Conservation (phyloP, 331 rosid species). For the Saraca asoca region DNA sequence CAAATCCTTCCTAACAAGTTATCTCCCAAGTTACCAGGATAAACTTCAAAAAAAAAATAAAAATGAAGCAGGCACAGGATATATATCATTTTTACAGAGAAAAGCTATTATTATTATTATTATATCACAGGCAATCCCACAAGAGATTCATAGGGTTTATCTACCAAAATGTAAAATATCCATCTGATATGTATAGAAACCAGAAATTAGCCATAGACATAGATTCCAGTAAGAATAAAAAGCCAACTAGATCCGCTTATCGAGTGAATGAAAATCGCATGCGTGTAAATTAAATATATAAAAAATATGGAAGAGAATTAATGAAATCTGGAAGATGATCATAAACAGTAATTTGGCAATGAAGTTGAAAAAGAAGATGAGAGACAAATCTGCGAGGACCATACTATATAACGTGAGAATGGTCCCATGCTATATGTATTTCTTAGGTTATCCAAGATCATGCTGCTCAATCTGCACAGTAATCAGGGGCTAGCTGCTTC, state of each 20-base stretch:
- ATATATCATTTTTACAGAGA: no score
- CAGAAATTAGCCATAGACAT: constrained; percentile 29
- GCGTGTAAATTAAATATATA: constrained; percentile 36
- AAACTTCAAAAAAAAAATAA: no score
- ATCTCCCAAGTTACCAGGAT: no score
- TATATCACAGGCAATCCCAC: constrained; percentile 9
- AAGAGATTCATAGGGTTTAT: constrained; percentile 35
- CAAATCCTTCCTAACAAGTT: no score
- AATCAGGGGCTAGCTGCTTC: constrained; percentile 36
- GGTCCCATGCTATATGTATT: constrained; percentile 51
- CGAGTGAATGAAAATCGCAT: constrained; percentile 37
- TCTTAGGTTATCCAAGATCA: background rate
- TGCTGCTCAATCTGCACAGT: constrained; percentile 46
- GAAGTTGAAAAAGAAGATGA: background rate
- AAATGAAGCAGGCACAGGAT: no score
- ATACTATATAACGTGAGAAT: constrained; percentile 52
- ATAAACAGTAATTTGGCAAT: constrained; percentile 5
- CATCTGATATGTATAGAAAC: constrained; percentile 1
- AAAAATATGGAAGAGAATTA: constrained; percentile 11
- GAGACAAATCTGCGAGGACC: constrained; percentile 53
- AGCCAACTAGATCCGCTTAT: constrained; percentile 31
- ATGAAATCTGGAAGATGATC: constrained; percentile 23
- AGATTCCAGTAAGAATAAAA: constrained; percentile 22
- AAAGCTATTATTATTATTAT: no score
- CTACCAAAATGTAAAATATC: background rate